Percentiles rank a stretch among this genome's conserved stretches.
phyloP scores from a whole-genome alignment of 2,329 filamentous ascomycete species.

The Microdochium trichocladiopsis region DNA sequence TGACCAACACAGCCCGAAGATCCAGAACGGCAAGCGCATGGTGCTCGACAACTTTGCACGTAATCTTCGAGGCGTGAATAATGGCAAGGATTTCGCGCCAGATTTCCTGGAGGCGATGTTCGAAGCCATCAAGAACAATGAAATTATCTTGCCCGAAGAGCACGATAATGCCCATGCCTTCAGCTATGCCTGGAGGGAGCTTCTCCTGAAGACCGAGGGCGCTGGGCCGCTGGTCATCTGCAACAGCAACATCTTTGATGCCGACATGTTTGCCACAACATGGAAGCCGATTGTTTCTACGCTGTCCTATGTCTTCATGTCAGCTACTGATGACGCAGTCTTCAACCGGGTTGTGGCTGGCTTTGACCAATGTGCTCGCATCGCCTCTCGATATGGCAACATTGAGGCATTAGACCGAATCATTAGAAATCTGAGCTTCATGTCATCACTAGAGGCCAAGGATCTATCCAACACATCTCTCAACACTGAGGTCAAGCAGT shows the following conservation, averaged over 20 bases:
- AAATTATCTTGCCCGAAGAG: conserved; percentile 95
- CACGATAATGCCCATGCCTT: conserved; percentile 96
- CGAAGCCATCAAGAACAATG: conserved; percentile 83
- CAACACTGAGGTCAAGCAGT: conserved; percentile 92
- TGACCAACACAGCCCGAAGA: conserved; percentile 90
- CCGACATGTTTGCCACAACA: conserved; percentile 93
- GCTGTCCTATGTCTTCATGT: conserved; percentile 97
- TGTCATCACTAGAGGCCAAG: conserved; percentile 78
- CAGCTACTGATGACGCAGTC: conserved; percentile 90
- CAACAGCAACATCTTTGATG: conserved; percentile 90
- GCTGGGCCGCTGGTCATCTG: conserved; percentile 70
- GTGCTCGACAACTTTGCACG: conserved; percentile 71
- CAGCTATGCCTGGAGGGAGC: conserved; percentile 94
- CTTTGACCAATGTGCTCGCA: conserved; percentile 92
- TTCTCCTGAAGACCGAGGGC: conserved; percentile 76
- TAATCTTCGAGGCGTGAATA: conserved; percentile 88
- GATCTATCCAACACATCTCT: conserved; percentile 73
- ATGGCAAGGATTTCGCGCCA: conserved; percentile 72
- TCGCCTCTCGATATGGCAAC: conserved; percentile 77
- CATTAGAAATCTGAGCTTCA: conserved; percentile 80
- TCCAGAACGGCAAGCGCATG: conserved; percentile 78
- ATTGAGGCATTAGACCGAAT: conserved; percentile 89
- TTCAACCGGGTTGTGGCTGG: conserved; percentile 90
- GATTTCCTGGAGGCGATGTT: conserved; percentile 84
- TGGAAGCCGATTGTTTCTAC: conserved; percentile 96